Evolutionary conservation across 306 rosid genomes (phyloP), one percentile per base, ranked within the genome.

Genomic region (Hylodesmum podocarpum): DNA sequence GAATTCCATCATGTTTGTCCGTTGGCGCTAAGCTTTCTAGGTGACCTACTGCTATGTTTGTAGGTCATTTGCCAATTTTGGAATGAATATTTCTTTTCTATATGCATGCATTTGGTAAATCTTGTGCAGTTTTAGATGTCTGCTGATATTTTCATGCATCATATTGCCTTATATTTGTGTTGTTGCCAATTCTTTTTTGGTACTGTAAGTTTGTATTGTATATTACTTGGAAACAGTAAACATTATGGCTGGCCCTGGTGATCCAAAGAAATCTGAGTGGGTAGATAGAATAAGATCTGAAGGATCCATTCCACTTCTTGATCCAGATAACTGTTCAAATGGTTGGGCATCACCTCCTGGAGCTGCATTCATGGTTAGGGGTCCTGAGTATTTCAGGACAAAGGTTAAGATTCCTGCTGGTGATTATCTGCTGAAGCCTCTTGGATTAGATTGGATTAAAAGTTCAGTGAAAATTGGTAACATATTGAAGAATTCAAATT

Each of bases 391-490:
- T 83, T 83, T 94, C 4, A 86, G 85, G 24, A 89, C 89, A 66
- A 92, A 59, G 81, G 91, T 77, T 70, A 94, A 94, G 85, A 63
- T 92, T 78, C 91, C 96, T 25, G 95, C 88, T 3, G 90, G 90
- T 16, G 93, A 85, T 28, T 87, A 82, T 61, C 84, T 94, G 34
- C 89, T 94, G 78, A 90, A 89, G 86, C 95, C 96, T 75, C 83
- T 94, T 65, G 97, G 98, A n/a, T 89, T 94, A 31, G 98, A 94
- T 86, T 94, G 98, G 98, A 85, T 94, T 46, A 92, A 76, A 79
- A 89, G 97, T 62, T 84, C 96, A 7, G 62, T 62, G 63, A 94
- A 92, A 87, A 85, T 92, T 43, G 83, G 83, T 34, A 97, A 88
- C 68, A 80, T 92, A 72, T 67, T 94, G 62, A 84, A 79, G 79